Conservation (phyloP, 2,329 filamentous ascomycete genomes). For the Aspergillus pseudoglaucus region DNA sequence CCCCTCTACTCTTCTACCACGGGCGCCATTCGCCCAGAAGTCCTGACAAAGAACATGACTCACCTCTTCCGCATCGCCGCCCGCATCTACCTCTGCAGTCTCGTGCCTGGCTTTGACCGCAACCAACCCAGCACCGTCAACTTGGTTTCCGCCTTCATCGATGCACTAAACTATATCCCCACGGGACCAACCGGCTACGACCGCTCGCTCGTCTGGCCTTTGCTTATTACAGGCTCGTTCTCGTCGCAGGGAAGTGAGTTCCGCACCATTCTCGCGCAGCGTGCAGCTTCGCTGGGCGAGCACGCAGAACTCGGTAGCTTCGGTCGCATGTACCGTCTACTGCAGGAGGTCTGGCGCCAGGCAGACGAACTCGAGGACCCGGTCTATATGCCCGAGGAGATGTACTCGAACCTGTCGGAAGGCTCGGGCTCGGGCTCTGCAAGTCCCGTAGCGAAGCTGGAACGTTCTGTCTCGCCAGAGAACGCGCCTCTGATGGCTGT, state of each 20-base stretch:
- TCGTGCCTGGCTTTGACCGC: slow-evolving; percentile 82
- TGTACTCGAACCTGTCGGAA: neutral
- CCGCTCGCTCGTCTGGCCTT: slow-evolving; percentile 85
- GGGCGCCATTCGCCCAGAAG: slow-evolving; percentile 71
- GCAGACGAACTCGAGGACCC: slow-evolving; percentile 53
- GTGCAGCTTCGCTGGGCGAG: slow-evolving; percentile 67
- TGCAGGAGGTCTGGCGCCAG: slow-evolving; percentile 73
- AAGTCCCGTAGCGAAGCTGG: slow-evolving; percentile 13
- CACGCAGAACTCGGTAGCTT: slow-evolving; percentile 76
- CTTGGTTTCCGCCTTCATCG: slow-evolving; percentile 70
- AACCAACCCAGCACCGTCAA: slow-evolving; percentile 66
- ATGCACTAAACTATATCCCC: slow-evolving; percentile 74
- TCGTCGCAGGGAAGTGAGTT: slow-evolving; percentile 68
- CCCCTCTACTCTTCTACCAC: slow-evolving; percentile 50
- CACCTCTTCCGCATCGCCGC: slow-evolving; percentile 85
- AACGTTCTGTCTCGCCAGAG: slow-evolving; percentile 5
- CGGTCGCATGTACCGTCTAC: slow-evolving; percentile 69
- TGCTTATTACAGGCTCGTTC: slow-evolving; percentile 77
- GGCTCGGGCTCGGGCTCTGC: slow-evolving; percentile 1
- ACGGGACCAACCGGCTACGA: slow-evolving; percentile 77
- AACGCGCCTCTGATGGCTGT: slow-evolving; percentile 10
- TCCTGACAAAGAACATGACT: slow-evolving; percentile 83
- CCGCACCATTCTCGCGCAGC: slow-evolving; percentile 69
- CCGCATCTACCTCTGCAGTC: slow-evolving; percentile 91
- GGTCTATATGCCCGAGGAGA: slow-evolving; percentile 4